Base-by-base conservation (phyloP, 139 green algal species). In the Chlorella sp. region DNA sequence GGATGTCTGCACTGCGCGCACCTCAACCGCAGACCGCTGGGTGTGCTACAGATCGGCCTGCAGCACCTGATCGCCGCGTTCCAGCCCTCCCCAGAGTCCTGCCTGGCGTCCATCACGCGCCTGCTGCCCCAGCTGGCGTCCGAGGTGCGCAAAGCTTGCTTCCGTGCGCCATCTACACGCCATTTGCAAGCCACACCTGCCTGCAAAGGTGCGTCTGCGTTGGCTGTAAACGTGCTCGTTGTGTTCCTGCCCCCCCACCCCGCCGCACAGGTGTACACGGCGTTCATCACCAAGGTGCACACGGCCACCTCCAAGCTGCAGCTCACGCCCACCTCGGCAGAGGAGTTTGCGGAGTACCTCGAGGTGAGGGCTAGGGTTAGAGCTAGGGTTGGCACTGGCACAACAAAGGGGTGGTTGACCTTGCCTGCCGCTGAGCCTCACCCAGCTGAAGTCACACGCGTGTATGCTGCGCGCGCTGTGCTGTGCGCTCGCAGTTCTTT, bases 301-400 rank as follows among this genome's bases (percentile, higher is more conserved):
- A 62, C 67, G 33, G 76, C 81, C 42, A 91, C 81, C 27, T 64
- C 73, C 31, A 30, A 32, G 23, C 76, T 92, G 35, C 77, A 69
- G 51, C 35, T 30, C 59, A 27, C 60, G 4, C 79, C 82, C 31
- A 70, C 49, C 36, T 80, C 33, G 2, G 84, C 87, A 22, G 89
- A 92, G 67, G 89, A 94, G 73, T 92, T 88, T 49, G 77, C 73
- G 2, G 69, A 74, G 2, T 77, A 75, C 78, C 66, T 83, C 35
- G 73, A 78, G 51, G 67, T 72, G 42, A n/a, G 42, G 32, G 23
- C 3, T 5, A 31, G 14, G n/a, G n/a, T n/a, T n/a, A n/a, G n/a
- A n/a, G n/a, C n/a, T n/a, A n/a, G n/a, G n/a, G n/a, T n/a, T n/a
- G n/a, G n/a, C n/a, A n/a, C n/a, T n/a, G n/a, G 42, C 42, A 55